Evolutionary conservation across 2,329 filamentous ascomycete genomes (phyloP).

Genomic region (Epichloe gansuensis): DNA sequence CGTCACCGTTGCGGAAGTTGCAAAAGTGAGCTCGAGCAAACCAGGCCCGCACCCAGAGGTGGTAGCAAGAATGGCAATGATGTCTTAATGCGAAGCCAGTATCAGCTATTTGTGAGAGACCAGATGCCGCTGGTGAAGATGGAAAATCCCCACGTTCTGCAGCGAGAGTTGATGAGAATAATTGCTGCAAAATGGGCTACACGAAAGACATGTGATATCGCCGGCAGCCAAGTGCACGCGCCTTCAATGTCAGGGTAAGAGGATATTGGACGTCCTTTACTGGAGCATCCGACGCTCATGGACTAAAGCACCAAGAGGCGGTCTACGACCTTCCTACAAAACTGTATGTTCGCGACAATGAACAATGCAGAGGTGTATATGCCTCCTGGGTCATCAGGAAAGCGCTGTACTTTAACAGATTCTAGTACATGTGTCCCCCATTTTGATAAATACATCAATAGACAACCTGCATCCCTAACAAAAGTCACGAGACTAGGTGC

Average conservation of each 20-base stretch:
- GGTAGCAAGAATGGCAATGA: constrained; percentile 7
- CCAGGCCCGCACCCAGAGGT: constrained; percentile 54
- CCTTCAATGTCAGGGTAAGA: neutral
- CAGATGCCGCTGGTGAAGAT: constrained; percentile 50
- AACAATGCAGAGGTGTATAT: neutral
- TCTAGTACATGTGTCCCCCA: neutral
- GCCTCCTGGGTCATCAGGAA: too few relatives aligned
- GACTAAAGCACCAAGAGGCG: too few relatives aligned
- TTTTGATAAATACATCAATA: neutral
- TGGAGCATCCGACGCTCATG: too few relatives aligned
- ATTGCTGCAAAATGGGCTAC: constrained; percentile 50
- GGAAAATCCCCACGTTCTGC: constrained; percentile 42
- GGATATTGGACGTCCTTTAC: neutral
- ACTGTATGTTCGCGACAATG: neutral
- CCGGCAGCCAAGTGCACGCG: neutral
- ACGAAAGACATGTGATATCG: constrained; percentile 31
- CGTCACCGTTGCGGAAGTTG: constrained; percentile 69
- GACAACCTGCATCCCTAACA: neutral
- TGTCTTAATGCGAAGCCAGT: constrained; percentile 24
- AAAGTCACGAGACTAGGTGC: neutral
- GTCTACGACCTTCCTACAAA: too few relatives aligned
- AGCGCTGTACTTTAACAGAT: neutral
- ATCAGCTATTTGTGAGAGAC: constrained; percentile 47
- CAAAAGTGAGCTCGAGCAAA: constrained; percentile 57
- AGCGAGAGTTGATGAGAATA: constrained; percentile 57